phyloP scores from a whole-genome alignment of 1,139 yeast species.

The Chernovozyma aurita region DNA sequence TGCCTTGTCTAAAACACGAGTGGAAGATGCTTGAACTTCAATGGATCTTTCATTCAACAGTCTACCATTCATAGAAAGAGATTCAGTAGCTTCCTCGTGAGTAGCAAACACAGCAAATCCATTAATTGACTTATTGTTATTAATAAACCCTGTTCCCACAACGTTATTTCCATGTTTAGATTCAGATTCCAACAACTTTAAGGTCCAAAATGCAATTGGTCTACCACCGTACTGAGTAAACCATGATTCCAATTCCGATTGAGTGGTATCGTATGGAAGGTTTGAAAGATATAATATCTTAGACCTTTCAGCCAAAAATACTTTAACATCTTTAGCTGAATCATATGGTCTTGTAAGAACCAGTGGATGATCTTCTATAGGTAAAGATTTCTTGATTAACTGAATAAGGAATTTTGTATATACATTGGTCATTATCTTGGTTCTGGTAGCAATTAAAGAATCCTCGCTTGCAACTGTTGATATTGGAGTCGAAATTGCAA shows the following conservation, averaged over 20 bases:
- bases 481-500: constrained; percentile 11
- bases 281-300: constrained; percentile 75
- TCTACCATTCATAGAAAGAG: constrained; percentile 75
- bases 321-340: constrained; percentile 61
- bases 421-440: constrained; percentile 27
- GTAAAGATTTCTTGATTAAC: constrained; percentile 51
- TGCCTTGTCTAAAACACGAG: constrained; percentile 73
- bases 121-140: constrained; percentile 33
- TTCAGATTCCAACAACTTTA: constrained; percentile 49
- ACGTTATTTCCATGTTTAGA: constrained; percentile 17
- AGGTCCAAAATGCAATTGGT: constrained; percentile 87
- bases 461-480: constrained; percentile 8
- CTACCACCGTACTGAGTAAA: constrained; percentile 82
- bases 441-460: neutral
- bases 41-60: constrained; percentile 68
- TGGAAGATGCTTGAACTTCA: constrained; percentile 85
- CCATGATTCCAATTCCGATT: constrained; percentile 88
- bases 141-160: constrained; percentile 4
- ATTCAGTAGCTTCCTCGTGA: constrained; percentile 83
- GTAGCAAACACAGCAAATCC: constrained; percentile 85
- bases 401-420: constrained; percentile 44
- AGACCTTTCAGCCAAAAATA: constrained; percentile 68
- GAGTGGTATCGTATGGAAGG: constrained; percentile 82
- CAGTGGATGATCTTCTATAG: constrained; percentile 46
- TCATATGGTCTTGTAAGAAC: constrained; percentile 75